Percentiles rank a stretch among this genome's conserved stretches.
phyloP scores from a whole-genome alignment of 768 basidiomycete species.

The Chalciporus chontae region DNA sequence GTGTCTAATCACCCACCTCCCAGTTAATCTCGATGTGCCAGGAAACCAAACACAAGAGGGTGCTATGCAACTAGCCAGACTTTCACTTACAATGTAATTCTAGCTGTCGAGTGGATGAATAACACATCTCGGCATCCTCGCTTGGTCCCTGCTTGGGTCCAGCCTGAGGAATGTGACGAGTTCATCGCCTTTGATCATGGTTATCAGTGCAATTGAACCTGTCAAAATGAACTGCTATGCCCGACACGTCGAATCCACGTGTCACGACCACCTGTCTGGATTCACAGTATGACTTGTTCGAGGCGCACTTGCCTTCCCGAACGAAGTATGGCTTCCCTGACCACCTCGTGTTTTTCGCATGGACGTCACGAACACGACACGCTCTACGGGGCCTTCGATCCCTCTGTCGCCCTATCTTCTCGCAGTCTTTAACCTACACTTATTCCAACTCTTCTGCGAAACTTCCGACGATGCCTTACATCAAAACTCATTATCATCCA shows the following conservation, averaged over 20 bases:
- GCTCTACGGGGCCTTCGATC: constrained; percentile 23
- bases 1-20: constrained; percentile 1
- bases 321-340: constrained; percentile 5
- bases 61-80: constrained; percentile 72
- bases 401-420: constrained; percentile 9
- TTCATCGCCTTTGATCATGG: constrained; percentile 12
- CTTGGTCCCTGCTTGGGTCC: not conserved
- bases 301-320: not conserved
- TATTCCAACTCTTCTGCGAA: constrained; percentile 6
- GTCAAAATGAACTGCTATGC: constrained; percentile 7
- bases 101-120: constrained; percentile 2
- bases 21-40: constrained; percentile 28
- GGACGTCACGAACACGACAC: constrained; percentile 24
- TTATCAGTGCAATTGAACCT: constrained; percentile 8
- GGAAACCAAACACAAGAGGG: constrained; percentile 91
- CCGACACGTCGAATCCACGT: constrained; percentile 15
- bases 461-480: constrained; percentile 35
- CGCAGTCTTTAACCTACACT: constrained; percentile 11
- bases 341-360: constrained; percentile 33
- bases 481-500: constrained; percentile 57
- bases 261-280: constrained; percentile 9
- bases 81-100: constrained; percentile 47
- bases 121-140: not conserved
- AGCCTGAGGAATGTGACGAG: constrained; percentile 12
- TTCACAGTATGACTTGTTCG: constrained; percentile 3